A percentile compares a stretch with the other conserved stretches of the same genome.
These are phyloP conservation scores for Microsporum audouinii DNA, from an alignment of 2,329 filamentous ascomycete genomes.

Conservation along the genomic window DNA sequence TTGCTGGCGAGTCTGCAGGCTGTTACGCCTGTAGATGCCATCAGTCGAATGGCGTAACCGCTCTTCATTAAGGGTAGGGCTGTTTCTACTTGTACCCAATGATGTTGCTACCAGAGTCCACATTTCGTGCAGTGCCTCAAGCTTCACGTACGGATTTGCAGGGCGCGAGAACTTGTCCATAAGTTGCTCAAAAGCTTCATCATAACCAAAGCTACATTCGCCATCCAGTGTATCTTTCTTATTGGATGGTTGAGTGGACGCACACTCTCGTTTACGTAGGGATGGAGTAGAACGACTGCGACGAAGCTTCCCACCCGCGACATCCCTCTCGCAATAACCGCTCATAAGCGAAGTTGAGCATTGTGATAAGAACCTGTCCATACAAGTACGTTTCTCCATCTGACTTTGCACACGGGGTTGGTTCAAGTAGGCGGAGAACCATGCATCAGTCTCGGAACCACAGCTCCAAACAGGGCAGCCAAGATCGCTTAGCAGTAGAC, in stretches of 20 bases:
- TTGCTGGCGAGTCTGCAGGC: constrained; percentile 12
- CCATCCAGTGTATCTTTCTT: background rate
- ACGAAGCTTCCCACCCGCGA: constrained; percentile 12
- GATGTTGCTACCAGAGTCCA: constrained; percentile 71
- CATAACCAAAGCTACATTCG: constrained; percentile 56
- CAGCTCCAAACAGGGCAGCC: constrained; percentile 74
- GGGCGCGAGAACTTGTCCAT: constrained; percentile 80
- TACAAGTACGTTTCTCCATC: constrained; percentile 30
- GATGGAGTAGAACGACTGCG: constrained; percentile 26
- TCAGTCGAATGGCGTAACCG: constrained; percentile 28
- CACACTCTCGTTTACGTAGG: background rate
- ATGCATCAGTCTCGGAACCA: constrained; percentile 85
- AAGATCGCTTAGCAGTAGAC: constrained; percentile 77
- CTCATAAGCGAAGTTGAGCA: constrained; percentile 13
- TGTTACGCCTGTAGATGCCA: constrained; percentile 16
- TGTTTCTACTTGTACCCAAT: constrained; percentile 29
- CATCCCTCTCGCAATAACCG: background rate
- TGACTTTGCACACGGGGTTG: constrained; percentile 35
- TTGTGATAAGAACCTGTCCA: constrained; percentile 30
- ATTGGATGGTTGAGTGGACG: background rate
- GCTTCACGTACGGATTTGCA: constrained; percentile 75
- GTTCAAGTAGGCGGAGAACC: constrained; percentile 53
- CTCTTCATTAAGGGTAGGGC: constrained; percentile 7
- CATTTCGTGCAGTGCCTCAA: constrained; percentile 71
- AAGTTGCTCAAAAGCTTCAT: constrained; percentile 64